Evolutionary conservation across 1,284 basidiomycete species (phyloP).

Genomic region (Leccinum pachyderme): DNA sequence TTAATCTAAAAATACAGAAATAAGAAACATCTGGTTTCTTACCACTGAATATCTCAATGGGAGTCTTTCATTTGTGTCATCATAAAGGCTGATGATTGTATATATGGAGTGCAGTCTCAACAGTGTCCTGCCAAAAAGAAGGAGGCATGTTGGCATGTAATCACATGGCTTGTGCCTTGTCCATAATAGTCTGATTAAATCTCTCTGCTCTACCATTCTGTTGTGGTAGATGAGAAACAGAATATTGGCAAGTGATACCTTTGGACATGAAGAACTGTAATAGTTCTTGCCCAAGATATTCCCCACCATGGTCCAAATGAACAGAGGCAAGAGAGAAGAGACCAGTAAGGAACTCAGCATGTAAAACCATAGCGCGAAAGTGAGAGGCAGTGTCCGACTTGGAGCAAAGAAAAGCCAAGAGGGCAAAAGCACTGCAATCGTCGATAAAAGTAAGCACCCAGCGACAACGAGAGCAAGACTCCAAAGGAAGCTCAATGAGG

Average conservation of each 20-base stretch:
- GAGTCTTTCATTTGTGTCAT: no score
- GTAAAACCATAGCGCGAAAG: background rate
- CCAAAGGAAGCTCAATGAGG: background rate
- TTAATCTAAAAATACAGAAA: no score
- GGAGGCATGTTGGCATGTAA: no score
- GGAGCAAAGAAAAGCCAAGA: background rate
- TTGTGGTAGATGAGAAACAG: background rate
- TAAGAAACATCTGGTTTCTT: no score
- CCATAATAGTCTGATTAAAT: background rate
- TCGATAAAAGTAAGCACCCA: background rate
- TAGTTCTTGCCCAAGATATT: background rate
- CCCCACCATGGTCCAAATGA: background rate
- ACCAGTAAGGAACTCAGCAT: background rate
- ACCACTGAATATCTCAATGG: no score
- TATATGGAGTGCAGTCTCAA: no score
- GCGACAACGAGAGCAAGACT: background rate
- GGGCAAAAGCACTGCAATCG: background rate
- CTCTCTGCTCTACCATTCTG: background rate
- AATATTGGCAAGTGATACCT: background rate
- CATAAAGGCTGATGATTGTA: no score
- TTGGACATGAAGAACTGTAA: background rate
- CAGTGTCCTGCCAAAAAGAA: no score
- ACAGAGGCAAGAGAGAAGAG: background rate
- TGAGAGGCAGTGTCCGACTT: background rate
- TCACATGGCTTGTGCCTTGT: no score